These are phyloP conservation scores for Centaurea solstitialis DNA, from an alignment of 129 eudicot genomes.

Conservation along the genomic window DNA sequence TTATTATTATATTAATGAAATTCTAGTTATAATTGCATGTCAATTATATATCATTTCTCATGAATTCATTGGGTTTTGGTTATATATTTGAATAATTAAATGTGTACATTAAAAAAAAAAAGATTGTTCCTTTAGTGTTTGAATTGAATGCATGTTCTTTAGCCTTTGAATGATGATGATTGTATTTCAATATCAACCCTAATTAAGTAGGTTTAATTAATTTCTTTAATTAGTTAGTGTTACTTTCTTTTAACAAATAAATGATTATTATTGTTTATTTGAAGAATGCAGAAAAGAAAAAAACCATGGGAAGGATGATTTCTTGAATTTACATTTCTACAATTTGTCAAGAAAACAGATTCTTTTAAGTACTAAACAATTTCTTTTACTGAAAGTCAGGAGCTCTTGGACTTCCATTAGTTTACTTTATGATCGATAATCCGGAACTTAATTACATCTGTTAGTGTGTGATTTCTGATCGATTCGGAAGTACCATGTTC, in stretches of 20 bases:
- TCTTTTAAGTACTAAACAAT: not conserved
- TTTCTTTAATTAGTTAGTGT: not conserved
- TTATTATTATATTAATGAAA: not conserved
- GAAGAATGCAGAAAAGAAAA: not conserved
- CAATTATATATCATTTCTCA: not conserved
- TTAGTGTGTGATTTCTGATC: no score
- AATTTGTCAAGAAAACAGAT: not conserved
- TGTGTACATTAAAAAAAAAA: not conserved
- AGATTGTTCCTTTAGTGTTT: not conserved
- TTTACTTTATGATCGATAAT: no score
- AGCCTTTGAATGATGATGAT: not conserved
- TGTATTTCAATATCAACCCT: conserved; percentile 13
- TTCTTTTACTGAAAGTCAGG: not conserved
- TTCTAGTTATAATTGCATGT: not conserved
- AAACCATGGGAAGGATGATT: not conserved
- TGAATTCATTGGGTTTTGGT: not conserved
- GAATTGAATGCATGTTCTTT: not conserved
- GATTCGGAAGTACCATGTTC: not conserved
- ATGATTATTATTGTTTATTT: conserved; percentile 5
- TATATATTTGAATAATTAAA: not conserved
- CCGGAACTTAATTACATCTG: no score
- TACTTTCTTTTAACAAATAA: not conserved
- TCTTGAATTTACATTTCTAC: not conserved
- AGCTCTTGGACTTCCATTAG: not conserved
- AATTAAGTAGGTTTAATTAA: not conserved